Evolutionary conservation across 2,329 filamentous ascomycete species (phyloP).

Genomic region (Ambrosiella beaveri): DNA sequence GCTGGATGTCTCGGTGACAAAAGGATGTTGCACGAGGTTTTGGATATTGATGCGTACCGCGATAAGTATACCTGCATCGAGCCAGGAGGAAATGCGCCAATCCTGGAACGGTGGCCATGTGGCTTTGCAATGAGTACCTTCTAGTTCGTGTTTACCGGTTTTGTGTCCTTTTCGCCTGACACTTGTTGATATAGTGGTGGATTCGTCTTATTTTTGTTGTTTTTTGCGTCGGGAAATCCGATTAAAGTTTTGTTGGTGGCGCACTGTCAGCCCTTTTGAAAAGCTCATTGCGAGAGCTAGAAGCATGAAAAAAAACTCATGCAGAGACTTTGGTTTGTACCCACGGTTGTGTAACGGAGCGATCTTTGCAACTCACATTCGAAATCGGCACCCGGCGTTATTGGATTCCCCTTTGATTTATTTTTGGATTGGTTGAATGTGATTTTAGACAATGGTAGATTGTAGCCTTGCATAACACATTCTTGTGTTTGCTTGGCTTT

Average conservation of each 20-base stretch:
- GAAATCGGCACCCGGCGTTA: constrained; percentile 1
- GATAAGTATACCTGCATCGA: not conserved
- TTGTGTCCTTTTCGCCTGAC: not conserved
- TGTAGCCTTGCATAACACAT: too few species aligned
- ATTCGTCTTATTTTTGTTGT: not conserved
- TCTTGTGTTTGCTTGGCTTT: too few species aligned
- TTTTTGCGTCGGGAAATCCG: not conserved
- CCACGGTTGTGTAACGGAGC: not conserved
- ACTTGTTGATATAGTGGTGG: not conserved
- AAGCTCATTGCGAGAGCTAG: not conserved
- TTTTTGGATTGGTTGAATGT: not conserved
- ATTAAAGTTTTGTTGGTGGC: not conserved
- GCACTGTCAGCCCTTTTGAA: not conserved
- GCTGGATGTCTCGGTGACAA: too few species aligned
- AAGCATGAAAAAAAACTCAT: not conserved
- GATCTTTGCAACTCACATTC: not conserved
- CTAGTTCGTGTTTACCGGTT: not conserved
- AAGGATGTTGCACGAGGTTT: not conserved
- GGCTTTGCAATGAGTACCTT: not conserved
- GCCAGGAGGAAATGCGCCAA: constrained; percentile 13
- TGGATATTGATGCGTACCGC: not conserved
- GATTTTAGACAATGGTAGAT: too few species aligned
- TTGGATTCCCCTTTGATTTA: constrained; percentile 4
- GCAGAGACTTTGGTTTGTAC: not conserved
- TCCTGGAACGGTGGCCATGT: constrained; percentile 14